A percentile compares a stretch with the other conserved stretches of the same genome.
Evolutionary conservation across 2,329 filamentous ascomycete species (phyloP).

Genomic region (Sarocladium brachiariae): DNA sequence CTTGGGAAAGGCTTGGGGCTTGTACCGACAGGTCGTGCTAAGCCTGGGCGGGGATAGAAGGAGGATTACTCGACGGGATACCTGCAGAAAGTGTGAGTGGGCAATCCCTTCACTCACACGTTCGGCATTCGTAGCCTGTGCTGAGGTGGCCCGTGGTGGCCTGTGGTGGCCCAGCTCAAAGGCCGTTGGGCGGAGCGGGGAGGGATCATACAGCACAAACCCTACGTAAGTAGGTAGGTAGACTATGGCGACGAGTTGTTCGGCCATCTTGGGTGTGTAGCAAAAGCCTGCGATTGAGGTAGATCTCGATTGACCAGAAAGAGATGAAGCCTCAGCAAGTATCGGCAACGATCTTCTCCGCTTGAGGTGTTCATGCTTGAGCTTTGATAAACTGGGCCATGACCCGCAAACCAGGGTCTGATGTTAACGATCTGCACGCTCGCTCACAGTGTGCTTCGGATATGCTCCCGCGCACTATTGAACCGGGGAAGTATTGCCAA

Average conservation of each 20-base stretch:
- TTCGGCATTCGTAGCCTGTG: constrained; percentile 1
- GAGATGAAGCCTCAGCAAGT: too few relatives aligned
- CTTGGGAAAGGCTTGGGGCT: background rate
- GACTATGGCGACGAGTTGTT: too few relatives aligned
- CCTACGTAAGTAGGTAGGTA: background rate
- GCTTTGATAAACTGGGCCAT: background rate
- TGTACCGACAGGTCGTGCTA: constrained; percentile 9
- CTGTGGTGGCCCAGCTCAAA: background rate
- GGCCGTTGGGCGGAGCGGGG: constrained; percentile 8
- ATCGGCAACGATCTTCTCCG: background rate
- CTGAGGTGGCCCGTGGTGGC: background rate
- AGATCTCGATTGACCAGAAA: constrained; percentile 1
- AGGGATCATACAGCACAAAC: too few relatives aligned
- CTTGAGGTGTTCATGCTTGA: background rate
- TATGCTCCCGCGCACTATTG: background rate
- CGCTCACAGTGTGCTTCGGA: background rate
- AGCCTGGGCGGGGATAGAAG: background rate
- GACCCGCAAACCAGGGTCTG: constrained; percentile 3
- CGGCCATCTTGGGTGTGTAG: too few relatives aligned
- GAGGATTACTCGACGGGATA: constrained; percentile 5
- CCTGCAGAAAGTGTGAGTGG: background rate
- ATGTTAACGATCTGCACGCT: constrained; percentile 1
- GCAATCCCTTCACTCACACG: background rate
- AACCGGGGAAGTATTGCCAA: background rate
- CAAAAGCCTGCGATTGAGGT: background rate